A percentile compares a stretch with the other conserved stretches of the same genome.
These are phyloP conservation scores for Brassica cretica DNA, from an alignment of 345 rosid genomes.

Conservation along the genomic window DNA sequence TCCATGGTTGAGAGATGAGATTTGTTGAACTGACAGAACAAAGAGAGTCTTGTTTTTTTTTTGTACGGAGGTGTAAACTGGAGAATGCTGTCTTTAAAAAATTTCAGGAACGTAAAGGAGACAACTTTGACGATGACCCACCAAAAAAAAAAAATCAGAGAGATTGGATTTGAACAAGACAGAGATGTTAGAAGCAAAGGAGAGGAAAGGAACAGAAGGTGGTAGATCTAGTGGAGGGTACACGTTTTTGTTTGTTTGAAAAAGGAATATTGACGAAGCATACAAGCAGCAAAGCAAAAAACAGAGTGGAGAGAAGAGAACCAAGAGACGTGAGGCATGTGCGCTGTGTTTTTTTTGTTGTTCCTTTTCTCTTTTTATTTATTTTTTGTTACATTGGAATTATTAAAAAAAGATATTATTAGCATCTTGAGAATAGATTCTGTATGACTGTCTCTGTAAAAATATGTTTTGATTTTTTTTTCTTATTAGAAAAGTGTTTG, in stretches of 20 bases:
- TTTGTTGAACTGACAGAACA: not conserved
- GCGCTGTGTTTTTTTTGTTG: slow-evolving; percentile 10
- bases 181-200: slow-evolving; percentile 9
- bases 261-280: slow-evolving; percentile 27
- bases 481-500: not conserved
- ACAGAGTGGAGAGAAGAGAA: not conserved
- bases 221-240: slow-evolving; percentile 17
- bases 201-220: slow-evolving; percentile 15
- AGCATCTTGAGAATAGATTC: slow-evolving; percentile 4
- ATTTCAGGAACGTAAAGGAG: slow-evolving; percentile 11
- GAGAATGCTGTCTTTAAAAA: not conserved
- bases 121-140: slow-evolving; percentile 38
- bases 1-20: slow-evolving; percentile 23
- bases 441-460: not conserved
- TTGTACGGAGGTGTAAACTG: not conserved
- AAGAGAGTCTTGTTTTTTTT: slow-evolving; percentile 5
- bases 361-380: slow-evolving; percentile 14
- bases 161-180: slow-evolving; percentile 8
- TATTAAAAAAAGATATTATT: not conserved
- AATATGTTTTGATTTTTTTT: not conserved
- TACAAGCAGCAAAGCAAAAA: not conserved
- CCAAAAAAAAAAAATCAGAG: not conserved
- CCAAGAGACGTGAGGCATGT: slow-evolving; percentile 23
- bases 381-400: not conserved
- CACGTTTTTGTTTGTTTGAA: slow-evolving; percentile 18